Conservation (phyloP, 371 early-diverging fungal species). For the Batkoa obscura region DNA sequence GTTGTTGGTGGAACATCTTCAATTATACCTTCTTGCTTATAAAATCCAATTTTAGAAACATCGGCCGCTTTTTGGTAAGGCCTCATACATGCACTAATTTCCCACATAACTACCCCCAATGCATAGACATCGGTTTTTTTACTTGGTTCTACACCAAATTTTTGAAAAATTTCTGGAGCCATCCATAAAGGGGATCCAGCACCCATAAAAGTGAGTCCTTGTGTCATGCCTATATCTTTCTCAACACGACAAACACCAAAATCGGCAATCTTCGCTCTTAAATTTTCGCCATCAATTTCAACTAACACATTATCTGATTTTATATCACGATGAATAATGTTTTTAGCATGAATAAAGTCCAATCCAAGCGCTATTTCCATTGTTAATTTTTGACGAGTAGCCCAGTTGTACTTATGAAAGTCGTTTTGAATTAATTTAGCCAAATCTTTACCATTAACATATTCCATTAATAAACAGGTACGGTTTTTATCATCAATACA, state of each 20-base stretch:
- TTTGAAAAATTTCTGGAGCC: not conserved
- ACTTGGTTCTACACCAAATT: not conserved
- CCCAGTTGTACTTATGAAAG: not conserved
- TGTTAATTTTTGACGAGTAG: not conserved
- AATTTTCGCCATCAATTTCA: slow-evolving; percentile 37
- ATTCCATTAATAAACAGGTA: not conserved
- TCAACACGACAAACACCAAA: not conserved
- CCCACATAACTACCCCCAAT: not conserved
- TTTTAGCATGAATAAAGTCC: slow-evolving; percentile 49
- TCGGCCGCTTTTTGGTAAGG: not conserved
- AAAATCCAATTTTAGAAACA: not conserved
- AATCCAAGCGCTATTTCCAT: not conserved
- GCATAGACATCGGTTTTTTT: not conserved
- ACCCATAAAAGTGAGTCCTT: not conserved
- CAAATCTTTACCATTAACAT: not conserved
- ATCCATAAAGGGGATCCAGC: not conserved
- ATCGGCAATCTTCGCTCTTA: not conserved
- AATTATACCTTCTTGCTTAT: not conserved
- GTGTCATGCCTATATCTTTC: not conserved
- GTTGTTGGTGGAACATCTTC: not conserved
- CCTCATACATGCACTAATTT: not conserved
- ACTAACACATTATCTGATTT: slow-evolving; percentile 88
- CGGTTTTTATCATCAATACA: not conserved
- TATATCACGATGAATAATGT: slow-evolving; percentile 93
- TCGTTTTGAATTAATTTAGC: not conserved